Evolutionary conservation across 768 basidiomycete species (phyloP).

Genomic region (Dentipellis fragilis): DNA sequence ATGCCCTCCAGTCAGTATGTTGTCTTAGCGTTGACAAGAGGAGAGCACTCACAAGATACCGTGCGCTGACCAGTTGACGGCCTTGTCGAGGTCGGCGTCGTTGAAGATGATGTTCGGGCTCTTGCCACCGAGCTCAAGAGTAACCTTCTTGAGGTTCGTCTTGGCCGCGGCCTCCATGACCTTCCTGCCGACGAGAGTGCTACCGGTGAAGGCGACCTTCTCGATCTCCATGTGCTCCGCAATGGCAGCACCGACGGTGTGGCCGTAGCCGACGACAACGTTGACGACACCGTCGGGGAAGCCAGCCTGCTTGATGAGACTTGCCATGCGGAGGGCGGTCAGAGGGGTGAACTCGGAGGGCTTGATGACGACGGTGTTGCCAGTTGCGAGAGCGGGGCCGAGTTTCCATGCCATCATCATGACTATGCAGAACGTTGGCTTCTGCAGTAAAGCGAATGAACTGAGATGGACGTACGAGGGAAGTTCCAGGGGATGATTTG

Average conservation of each 20-base stretch:
- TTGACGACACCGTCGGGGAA: slow-evolving; percentile 59
- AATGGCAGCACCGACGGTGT: slow-evolving; percentile 47
- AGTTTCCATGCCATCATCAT: slow-evolving; percentile 54
- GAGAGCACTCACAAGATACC: slow-evolving; percentile 42
- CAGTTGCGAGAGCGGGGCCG: slow-evolving; percentile 54
- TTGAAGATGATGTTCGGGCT: slow-evolving; percentile 52
- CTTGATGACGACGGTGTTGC: slow-evolving; percentile 55
- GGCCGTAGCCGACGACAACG: slow-evolving; percentile 46
- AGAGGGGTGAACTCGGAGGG: slow-evolving; percentile 60
- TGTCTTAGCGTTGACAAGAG: neutral
- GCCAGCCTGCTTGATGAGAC: slow-evolving; percentile 45
- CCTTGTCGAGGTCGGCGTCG: slow-evolving; percentile 48
- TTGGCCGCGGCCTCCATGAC: slow-evolving; percentile 54
- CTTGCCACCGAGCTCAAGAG: slow-evolving; percentile 67
- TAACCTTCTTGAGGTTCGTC: slow-evolving; percentile 60
- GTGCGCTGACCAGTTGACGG: slow-evolving; percentile 46
- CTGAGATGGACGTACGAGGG: slow-evolving; percentile 24
- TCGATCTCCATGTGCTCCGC: slow-evolving; percentile 45
- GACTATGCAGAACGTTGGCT: slow-evolving; percentile 17
- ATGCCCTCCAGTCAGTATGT: neutral
- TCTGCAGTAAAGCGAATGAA: neutral
- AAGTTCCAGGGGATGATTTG: slow-evolving; percentile 67
- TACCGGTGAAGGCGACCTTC: slow-evolving; percentile 72
- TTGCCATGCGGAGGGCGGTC: slow-evolving; percentile 35
- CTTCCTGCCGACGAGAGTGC: slow-evolving; percentile 50